A percentile compares a stretch with the other conserved stretches of the same genome.
These are phyloP conservation scores for Pulveroboletus frians DNA, from an alignment of 768 basidiomycete genomes.

Conservation along the genomic window DNA sequence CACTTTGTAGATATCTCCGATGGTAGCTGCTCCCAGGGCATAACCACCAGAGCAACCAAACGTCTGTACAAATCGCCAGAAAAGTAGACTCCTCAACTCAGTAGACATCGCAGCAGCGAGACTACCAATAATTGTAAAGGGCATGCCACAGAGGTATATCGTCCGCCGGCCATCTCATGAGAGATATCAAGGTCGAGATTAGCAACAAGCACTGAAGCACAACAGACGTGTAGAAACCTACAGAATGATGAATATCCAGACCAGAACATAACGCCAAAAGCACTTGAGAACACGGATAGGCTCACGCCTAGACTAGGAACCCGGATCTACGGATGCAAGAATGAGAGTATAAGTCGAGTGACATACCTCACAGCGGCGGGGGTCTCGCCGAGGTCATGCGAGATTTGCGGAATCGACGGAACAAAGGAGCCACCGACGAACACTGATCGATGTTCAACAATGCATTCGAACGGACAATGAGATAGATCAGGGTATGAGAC, in stretches of 20 bases:
- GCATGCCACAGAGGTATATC: slow-evolving; percentile 55
- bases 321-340: not conserved
- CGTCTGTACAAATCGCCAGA: slow-evolving; percentile 62
- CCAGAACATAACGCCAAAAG: slow-evolving; percentile 48
- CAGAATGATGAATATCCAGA: slow-evolving; percentile 49
- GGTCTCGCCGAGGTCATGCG: slow-evolving; percentile 56
- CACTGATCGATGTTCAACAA: slow-evolving; percentile 36
- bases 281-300: slow-evolving; percentile 42
- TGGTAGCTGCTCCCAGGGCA: slow-evolving; percentile 53
- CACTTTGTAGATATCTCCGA: slow-evolving; percentile 61
- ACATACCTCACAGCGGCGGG: slow-evolving; percentile 51
- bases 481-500: slow-evolving; percentile 13
- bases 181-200: not conserved
- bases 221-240: slow-evolving; percentile 19
- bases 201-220: not conserved
- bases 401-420: slow-evolving; percentile 70
- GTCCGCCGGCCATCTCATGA: slow-evolving; percentile 57
- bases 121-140: slow-evolving; percentile 54
- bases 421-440: slow-evolving; percentile 67
- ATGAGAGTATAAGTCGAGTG: too few species aligned
- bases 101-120: slow-evolving; percentile 50
- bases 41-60: slow-evolving; percentile 55
- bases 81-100: slow-evolving; percentile 43
- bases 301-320: slow-evolving; percentile 45
- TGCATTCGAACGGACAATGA: not conserved